Conservation (phyloP, 495 filamentous ascomycete genomes). For the Aspergillus taichungensis region DNA sequence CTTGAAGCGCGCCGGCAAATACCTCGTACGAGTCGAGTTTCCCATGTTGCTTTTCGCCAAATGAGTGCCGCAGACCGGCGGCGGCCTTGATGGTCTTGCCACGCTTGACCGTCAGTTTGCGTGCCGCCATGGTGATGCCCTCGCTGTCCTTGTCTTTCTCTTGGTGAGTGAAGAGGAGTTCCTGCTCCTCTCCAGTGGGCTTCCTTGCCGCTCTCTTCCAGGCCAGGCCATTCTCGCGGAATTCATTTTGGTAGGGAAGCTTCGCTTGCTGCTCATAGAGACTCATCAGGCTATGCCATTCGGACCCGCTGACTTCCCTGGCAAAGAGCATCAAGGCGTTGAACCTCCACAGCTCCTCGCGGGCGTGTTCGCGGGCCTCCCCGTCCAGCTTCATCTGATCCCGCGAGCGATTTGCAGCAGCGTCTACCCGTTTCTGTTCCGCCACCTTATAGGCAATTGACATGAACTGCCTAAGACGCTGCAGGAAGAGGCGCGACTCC, state of each 20-base stretch:
- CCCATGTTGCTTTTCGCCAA: slow-evolving; percentile 57
- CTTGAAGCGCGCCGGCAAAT: slow-evolving; percentile 71
- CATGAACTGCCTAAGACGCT: slow-evolving; percentile 72
- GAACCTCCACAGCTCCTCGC: slow-evolving; percentile 67
- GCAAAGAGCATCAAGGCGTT: slow-evolving; percentile 78
- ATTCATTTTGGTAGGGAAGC: slow-evolving; percentile 71
- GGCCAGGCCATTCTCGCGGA: slow-evolving; percentile 63
- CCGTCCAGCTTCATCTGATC: slow-evolving; percentile 42
- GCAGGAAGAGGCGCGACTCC: slow-evolving; percentile 63
- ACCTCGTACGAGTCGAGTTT: slow-evolving; percentile 68
- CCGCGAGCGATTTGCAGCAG: slow-evolving; percentile 35
- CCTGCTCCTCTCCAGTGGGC: slow-evolving; percentile 72
- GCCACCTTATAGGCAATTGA: slow-evolving; percentile 68
- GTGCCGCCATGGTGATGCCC: slow-evolving; percentile 63
- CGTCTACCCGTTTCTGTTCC: slow-evolving; percentile 53
- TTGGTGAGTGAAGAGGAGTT: slow-evolving; percentile 78
- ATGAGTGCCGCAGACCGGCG: slow-evolving; percentile 42
- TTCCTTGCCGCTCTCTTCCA: slow-evolving; percentile 82
- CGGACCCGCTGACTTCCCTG: slow-evolving; percentile 66
- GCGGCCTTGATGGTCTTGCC: slow-evolving; percentile 75
- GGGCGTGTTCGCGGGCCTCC: slow-evolving; percentile 41
- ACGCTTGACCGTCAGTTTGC: slow-evolving; percentile 88
- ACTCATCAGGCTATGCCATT: slow-evolving; percentile 71
- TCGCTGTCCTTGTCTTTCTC: slow-evolving; percentile 69
- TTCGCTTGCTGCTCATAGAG: slow-evolving; percentile 71